Evolutionary conservation across 2,329 filamentous ascomycete species (phyloP), one percentile per base, ranked within the genome.

Genomic region (Sporothrix protearum): DNA sequence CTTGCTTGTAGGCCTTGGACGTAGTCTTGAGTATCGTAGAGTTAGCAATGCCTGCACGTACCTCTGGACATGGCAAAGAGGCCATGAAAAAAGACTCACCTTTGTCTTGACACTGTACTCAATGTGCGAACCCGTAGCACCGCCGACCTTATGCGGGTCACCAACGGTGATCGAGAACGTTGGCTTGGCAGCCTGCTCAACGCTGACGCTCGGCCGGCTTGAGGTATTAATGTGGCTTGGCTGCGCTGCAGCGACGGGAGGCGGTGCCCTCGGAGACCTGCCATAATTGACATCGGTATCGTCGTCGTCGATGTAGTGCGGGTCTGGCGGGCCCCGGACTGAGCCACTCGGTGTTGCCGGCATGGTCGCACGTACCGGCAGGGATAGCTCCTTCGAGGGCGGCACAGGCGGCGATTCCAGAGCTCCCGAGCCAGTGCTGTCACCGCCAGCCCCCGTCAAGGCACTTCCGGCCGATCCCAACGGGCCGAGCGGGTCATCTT

Each of bases 61-160:
- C 14, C 19, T 63, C 7, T 42, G 22, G 25, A 45, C 59, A 45
- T 28, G n/a, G 30, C 53, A 61, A 36, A 6, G 22, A 39, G 14
- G 33, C 8, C 33, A 2, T n/a, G 9, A 7, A 1, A 39, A 14
- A 4, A 68, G 72, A 80, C 73, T n/a, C 85, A 96, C 93, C 89
- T 92, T 96, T 72, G 96, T 99, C 77, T 92, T 88, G 75, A 99
- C 96, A 77, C 93, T 93, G 82, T 99, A 99, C 64, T 98, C 96
- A 75, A 97, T 99, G 81, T 99, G 96, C 74, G 94, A 97, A 80
- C 92, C 97, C 9, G 96, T 97, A 80, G 98, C 82, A 81, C 98
- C 96, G 73, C 96, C 96, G 76, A 99, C 95, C 83, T 98, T 99
- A 82, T 97, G 94, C 71, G 96, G 96, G 82, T 99, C 96, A 72